Evolutionary conservation across 2,329 filamentous ascomycete genomes (phyloP), one percentile per base, ranked within the genome.

Genomic region (Exophiala bonariae): DNA sequence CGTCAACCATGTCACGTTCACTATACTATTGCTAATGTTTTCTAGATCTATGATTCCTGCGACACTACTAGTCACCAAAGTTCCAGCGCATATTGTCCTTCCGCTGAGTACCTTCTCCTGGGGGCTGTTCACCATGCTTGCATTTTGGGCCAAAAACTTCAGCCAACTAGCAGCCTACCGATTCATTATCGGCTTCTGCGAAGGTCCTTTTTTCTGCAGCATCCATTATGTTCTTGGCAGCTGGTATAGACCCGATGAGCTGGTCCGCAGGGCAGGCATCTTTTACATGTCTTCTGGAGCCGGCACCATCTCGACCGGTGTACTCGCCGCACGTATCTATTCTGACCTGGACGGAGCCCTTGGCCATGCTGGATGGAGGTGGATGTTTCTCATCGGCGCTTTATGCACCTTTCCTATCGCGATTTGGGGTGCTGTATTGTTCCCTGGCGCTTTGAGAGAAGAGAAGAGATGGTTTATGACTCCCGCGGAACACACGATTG

Each of bases 261-360:
- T 69, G 16, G 65, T 63, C 0, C 68, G 67, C 20, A 58, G 66
- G 13, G 65, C 60, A 14, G 66, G 63, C 2, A 63, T 68, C 18
- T 69, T 69, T 49, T 66, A 64, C 2, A 59, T 63, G 0, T 62
- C 62, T 0, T 63, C 65, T 3, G 54, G 66, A 1, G 36, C 26
- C 13, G 54, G 45, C 14, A 54, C 43, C 9, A 41, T 51, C 20
- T 51, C 49, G 16, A 51, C 43, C 20, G 51, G 51, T 14, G 28
- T 54, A 14, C 31, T 54, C 13, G 49, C 50, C 14, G 51, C 37
- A 11, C 32, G 41, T 14, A 51, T 54, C 13, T 40, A 44, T 19
- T 4, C n/a, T 3, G 55, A 57, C n/a, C 40, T 63, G 13, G 49
- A 62, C 13, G 60, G 57, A 2, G 55, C 52, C 3, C 35, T 53